Base-by-base conservation (phyloP, 2,329 filamentous ascomycete species). In the Verticillium klebahnii region DNA sequence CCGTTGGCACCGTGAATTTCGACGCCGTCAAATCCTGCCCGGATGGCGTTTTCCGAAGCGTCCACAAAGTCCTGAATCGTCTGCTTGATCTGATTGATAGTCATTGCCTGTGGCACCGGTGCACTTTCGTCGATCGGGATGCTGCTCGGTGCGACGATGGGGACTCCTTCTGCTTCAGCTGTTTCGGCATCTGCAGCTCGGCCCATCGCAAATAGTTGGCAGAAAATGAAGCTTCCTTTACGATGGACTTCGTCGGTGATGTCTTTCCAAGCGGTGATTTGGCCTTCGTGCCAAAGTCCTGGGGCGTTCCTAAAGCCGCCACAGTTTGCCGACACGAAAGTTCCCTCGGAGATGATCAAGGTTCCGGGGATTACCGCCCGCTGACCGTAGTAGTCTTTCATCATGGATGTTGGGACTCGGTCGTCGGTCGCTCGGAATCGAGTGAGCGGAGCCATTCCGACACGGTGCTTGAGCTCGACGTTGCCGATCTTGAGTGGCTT, bases 1-100 rank as follows among this genome's bases (percentile, higher is more conserved):
- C 85, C 85, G 60, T 87, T 85, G 0, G 82, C 83, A 0, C 70
- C 79, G 56, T 84, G 79, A 3, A 79, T 71, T 64, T 93, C 90
- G 56, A 93, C 84, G 1, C 85, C 87, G 67, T 93, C 90, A 36
- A 89, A 88, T 0, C 90, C 90, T 1, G 84, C 85, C 0, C 78
- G 76, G 0, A 90, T 72, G 0, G 89, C 83, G 8, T 85, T 78
- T 64, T 80, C 78, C 0, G 81, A 73, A 0, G 82, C 81, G 0
- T 75, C 77, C 0, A 79, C 82, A 71, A 82, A 92, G 0, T 83
- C 83, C 0, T 74, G 70, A 65, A 89, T 86, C 64, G 87, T 78
- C 1, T 80, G 72, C 57, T 86, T 75, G 59, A 93, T 92, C 36
- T 92, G 88, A 0, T 80, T 73, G 14, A 82, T 73, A 0, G 84